A percentile compares a stretch with the other conserved stretches of the same genome.
Conservation (phyloP, 192 early-diverging fungal genomes). For the Backusella tuberculispora region DNA sequence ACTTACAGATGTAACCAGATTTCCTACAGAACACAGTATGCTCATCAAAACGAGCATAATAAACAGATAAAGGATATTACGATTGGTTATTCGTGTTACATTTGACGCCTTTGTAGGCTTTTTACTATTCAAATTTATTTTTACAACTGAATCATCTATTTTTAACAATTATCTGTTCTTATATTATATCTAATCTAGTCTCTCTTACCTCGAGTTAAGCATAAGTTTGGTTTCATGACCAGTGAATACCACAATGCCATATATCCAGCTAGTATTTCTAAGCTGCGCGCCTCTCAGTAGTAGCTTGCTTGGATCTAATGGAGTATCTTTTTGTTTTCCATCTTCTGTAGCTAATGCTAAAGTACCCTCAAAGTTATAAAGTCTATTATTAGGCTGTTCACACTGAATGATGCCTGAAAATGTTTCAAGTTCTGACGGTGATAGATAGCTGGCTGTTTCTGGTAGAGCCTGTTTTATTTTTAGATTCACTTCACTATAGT, state of each 20-base stretch:
- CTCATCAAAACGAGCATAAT: conserved; percentile 84
- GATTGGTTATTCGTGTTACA: conserved; percentile 42
- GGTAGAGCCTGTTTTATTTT: conserved; percentile 91
- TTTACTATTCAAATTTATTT: conserved; percentile 29
- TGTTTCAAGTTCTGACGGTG: conserved; percentile 62
- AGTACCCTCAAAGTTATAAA: conserved; percentile 89
- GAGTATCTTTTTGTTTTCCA: conserved; percentile 62
- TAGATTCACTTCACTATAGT: conserved; percentile 84
- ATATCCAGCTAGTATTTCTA: conserved; percentile 95
- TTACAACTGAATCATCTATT: not conserved
- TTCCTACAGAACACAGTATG: conserved; percentile 87
- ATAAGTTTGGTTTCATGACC: conserved; percentile 98
- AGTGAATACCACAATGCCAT: conserved; percentile 87
- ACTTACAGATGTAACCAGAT: conserved; percentile 60
- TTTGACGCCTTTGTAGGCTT: conserved; percentile 47
- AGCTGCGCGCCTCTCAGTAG: conserved; percentile 90
- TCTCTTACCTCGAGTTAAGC: conserved; percentile 67
- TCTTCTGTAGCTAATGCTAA: conserved; percentile 35
- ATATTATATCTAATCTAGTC: not conserved
- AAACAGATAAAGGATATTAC: conserved; percentile 94
- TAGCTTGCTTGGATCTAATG: conserved; percentile 89
- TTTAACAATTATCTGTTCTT: not conserved
- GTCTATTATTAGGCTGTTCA: conserved; percentile 90
- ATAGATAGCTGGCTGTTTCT: conserved; percentile 73
- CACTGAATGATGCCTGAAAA: conserved; percentile 79